Conservation (phyloP, 108 stramenopile genomes). For the Skeletonema costatum region DNA sequence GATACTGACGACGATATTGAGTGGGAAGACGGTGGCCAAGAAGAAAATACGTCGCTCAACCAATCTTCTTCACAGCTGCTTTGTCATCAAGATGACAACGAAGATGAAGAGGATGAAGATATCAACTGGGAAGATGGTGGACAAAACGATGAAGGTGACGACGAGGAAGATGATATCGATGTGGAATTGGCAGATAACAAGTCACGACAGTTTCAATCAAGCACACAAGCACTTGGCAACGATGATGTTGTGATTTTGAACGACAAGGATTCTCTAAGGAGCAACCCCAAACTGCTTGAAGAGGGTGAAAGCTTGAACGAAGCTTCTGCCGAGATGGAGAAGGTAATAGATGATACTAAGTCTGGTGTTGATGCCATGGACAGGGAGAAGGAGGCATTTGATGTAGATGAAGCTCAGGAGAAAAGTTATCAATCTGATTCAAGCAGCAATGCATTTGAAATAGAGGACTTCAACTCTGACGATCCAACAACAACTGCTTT, state of each 20-base stretch:
- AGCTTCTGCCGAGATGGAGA: not conserved
- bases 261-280: not conserved
- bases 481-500: conserved; percentile 67
- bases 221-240: not conserved
- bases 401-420: not conserved
- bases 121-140: conserved; percentile 41
- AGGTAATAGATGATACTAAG: not conserved
- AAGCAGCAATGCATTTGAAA: conserved; percentile 12
- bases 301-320: not conserved
- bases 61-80: not conserved
- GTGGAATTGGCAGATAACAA: not conserved
- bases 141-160: conserved; percentile 9
- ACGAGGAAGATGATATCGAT: conserved; percentile 21
- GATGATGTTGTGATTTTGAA: not conserved
- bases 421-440: not conserved
- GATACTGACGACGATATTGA: conserved; percentile 52
- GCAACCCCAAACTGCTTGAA: not conserved
- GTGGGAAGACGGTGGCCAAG: conserved; percentile 57
- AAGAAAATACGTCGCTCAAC: not conserved
- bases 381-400: not conserved
- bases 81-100: conserved; percentile 12
- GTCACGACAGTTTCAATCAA: not conserved
- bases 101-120: conserved; percentile 21
- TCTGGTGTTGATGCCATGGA: not conserved
- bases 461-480: conserved; percentile 10